Conservation (phyloP, 805 yeast genomes). For the Wickerhamiella kurtzmanii region DNA sequence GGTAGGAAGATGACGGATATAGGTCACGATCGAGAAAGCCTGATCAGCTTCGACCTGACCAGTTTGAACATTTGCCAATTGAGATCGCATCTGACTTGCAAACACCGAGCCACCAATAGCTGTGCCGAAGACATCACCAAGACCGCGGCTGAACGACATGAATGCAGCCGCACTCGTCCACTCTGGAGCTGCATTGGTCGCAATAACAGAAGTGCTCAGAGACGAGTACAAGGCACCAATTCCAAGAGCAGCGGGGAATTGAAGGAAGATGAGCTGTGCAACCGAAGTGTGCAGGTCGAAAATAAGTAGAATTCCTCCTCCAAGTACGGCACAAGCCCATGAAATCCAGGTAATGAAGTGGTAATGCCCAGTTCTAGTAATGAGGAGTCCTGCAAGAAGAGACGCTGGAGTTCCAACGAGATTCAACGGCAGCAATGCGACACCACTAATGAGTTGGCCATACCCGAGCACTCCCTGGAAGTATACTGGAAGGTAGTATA, state of each 20-base stretch:
- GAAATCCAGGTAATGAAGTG: constrained; percentile 30
- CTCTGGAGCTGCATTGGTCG: constrained; percentile 20
- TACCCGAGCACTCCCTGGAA: constrained; percentile 36
- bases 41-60: constrained; percentile 13
- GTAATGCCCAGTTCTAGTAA: constrained; percentile 30
- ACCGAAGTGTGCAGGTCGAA: constrained; percentile 28
- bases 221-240: constrained; percentile 36
- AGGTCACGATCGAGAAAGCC: constrained; percentile 13
- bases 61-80: constrained; percentile 9
- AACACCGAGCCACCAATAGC: constrained; percentile 25
- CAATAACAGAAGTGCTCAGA: constrained; percentile 20
- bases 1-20: constrained; percentile 9
- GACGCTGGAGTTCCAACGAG: constrained; percentile 30
- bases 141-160: constrained; percentile 21
- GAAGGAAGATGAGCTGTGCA: constrained; percentile 31
- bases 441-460: constrained; percentile 34
- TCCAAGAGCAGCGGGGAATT: constrained; percentile 35
- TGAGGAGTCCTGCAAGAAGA: constrained; percentile 27
- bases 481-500: constrained; percentile 33
- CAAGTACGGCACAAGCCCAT: constrained; percentile 30
- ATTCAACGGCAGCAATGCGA: constrained; percentile 33
- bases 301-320: constrained; percentile 32
- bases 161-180: constrained; percentile 23
- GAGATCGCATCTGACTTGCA: constrained; percentile 17
- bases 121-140: constrained; percentile 24